Evolutionary conservation across 108 stramenopile species (phyloP).

Genomic region (Nannochloropsis gaditana): DNA sequence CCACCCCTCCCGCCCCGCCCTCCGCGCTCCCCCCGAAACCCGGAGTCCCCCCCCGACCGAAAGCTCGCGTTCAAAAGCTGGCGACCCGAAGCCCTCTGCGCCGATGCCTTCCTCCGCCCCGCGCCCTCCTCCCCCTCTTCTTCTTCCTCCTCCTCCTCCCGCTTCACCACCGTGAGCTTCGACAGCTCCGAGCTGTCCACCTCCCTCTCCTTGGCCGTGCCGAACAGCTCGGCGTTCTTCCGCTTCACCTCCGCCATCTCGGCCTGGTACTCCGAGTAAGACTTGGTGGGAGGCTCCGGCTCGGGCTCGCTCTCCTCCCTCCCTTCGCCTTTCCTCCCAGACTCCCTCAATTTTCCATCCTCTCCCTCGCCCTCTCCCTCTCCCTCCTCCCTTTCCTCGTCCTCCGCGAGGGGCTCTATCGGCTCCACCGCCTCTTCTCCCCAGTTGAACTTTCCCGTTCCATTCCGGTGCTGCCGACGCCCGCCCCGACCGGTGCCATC

Average conservation of each 20-base stretch:
- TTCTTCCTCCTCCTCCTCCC: background rate
- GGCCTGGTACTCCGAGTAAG: constrained; percentile 2
- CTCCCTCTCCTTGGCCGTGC: background rate
- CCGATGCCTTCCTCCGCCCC: constrained; percentile 2
- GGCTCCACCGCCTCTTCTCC: background rate
- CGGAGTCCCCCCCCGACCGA: background rate
- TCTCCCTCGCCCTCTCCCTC: constrained; percentile 4
- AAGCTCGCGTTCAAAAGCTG: constrained; percentile 17
- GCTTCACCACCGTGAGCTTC: background rate
- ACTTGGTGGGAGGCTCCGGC: background rate
- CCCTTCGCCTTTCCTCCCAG: background rate
- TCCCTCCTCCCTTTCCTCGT: background rate
- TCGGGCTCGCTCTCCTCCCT: background rate
- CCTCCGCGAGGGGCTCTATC: background rate
- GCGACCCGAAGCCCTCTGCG: background rate
- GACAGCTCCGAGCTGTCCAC: background rate
- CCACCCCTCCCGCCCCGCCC: background rate
- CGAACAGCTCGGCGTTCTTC: background rate
- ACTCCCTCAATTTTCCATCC: background rate
- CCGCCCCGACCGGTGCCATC: background rate
- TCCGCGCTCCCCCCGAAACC: background rate
- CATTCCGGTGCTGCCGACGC: background rate
- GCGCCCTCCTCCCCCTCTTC: background rate
- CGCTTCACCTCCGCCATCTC: background rate
- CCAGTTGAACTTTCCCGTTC: background rate